Evolutionary conservation across 225 moss, liverwort and hornwort genomes (phyloP), one percentile per base, ranked within the genome.

Genomic region (Polytrichum commune): DNA sequence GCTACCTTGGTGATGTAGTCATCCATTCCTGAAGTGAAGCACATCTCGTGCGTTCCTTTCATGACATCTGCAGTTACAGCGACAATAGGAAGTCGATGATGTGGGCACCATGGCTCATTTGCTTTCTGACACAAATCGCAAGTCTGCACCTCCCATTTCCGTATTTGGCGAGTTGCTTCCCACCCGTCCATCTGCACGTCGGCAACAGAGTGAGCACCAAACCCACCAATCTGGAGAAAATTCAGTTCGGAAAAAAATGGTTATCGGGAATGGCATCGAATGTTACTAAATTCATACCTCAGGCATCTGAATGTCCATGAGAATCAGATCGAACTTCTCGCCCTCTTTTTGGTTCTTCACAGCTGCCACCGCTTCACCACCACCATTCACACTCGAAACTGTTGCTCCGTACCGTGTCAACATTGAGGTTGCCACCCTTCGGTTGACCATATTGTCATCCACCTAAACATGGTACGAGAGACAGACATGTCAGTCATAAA

Each of bases 241-340:
- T 26, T 26, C 54, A 24, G 28, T 27, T 4, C 63, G 10, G 16
- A 28, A 62, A 27, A 62, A 8, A 5, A 19, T 58, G 23, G 62
- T 23, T 23, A 1, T 63, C 62, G 7, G 6, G 27, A 63, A 1
- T 58, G 20, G 19, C 58, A 60, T 20, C 20, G 6, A 60, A n/a
- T 63, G 3, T 63, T 25, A 27, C 30, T 4, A 32, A 1, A 30
- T 38, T 64, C 29, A 23, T 60, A 91, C 95, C 95, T 95, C 91
- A 0, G 95, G 91, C 95, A 95, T 95, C 71, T 95, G 95, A 70
- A 95, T 93, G 64, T 95, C 93, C 95, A 95, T 95, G 68, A 93
- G 74, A 0, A 93, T 73, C 53, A 95, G 80, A 74, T 93, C 95
- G 66, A 90, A 91, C 71, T 86, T 80, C 62, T 73, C 65, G 5